Base-by-base conservation (phyloP, 2,329 filamentous ascomycete species). In the Incumbomyces lentus region DNA sequence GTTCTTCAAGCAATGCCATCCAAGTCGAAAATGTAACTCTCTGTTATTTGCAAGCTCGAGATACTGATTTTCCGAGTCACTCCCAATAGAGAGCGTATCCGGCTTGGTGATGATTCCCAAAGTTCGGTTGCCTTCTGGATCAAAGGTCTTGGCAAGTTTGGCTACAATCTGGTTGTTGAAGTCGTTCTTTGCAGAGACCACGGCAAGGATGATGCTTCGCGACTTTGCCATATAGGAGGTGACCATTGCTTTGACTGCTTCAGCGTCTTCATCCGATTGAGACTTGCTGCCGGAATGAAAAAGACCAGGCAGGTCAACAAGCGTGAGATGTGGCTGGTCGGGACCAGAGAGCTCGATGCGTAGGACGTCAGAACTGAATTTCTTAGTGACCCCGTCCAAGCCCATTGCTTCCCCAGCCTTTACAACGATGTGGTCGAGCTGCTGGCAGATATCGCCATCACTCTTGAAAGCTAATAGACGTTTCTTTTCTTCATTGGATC, bases 351-450 rank as follows among this genome's bases (percentile, higher is more conserved):
- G 60, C 49, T 71, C 64, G 6, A 72, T 58, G 6, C 60, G 62
- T 0, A 72, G 57, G 2, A 72, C 60, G 53, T 72, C 65, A 4
- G 62, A 39, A 62, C 71, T 11, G 68, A 65, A 65, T 0, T 29
- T 36, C 33, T 71, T 62, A 2, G 49, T 52, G 1, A 53, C 49
- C 2, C 52, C 53, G 2, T 56, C 52, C 3, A 76, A 59, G 0
- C 74, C 75, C 71, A 82, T 78, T 3, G 55, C 61, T 6, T 64
- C 55, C 17, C 70, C 74, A 0, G 77, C 78, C 11, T 69, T 59
- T 4, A 71, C 64, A 26, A 81, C 72, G n/a, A 81, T 62, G 0
- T 59, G 55, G 0, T 67, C 61, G 0, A 81, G 62, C 6, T 71
- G 64, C 13, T 62, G 46, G 52, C 69, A 56, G 2, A 44, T 49